Base-by-base conservation (phyloP, 2,329 filamentous ascomycete genomes). In the Cladophialophora chaetospira region DNA sequence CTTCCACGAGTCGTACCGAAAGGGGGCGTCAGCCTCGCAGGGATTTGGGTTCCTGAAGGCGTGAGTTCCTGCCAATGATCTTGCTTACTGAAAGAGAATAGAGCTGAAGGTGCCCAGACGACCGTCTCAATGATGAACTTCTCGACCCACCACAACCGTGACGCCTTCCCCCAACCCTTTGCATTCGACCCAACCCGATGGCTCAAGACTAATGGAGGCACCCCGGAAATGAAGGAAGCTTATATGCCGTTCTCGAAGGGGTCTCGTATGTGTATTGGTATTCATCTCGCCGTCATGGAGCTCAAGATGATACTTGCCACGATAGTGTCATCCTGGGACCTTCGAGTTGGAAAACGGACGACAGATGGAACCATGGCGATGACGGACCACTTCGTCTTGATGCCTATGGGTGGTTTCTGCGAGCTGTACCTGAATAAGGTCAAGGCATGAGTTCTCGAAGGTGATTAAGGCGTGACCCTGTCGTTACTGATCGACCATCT, bases 171-270 rank as follows among this genome's bases (percentile, higher is more conserved):
- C 1, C 19, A 54, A 6, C 53, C 59, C 2, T 25, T 44, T 11
- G 13, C 45, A 3, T 62, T 62, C 29, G 42, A 40, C 5, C 57
- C 59, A 5, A 53, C 53, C 15, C 23, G 59, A 26, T 62, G 59
- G 59, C 11, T 23, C 9, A 21, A 45, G 17, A 17, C 36, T 4
- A 21, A 40, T 5, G 51, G 40, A n/a, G 51, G 26, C 8, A 54
- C 51, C 6, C 13, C 26, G 11, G 28, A 54, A 13, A 54, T 54
- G 51, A 54, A 21, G 38, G 51, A 54, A 5, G 40, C 42, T 8
- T 35, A 26, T 28, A 17, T 47, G 26, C 51, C 15, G 17, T 54
- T 25, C 26, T 54, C 51, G n/a, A 54, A 54, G 35, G 51, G 51
- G 3, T 13, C 51, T 15, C 40, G 51, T 8, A 47, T 46, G 42